Percentiles rank a stretch among this genome's conserved stretches.
Conservation (phyloP, 768 basidiomycete species). For the Lactarius evosmus region DNA sequence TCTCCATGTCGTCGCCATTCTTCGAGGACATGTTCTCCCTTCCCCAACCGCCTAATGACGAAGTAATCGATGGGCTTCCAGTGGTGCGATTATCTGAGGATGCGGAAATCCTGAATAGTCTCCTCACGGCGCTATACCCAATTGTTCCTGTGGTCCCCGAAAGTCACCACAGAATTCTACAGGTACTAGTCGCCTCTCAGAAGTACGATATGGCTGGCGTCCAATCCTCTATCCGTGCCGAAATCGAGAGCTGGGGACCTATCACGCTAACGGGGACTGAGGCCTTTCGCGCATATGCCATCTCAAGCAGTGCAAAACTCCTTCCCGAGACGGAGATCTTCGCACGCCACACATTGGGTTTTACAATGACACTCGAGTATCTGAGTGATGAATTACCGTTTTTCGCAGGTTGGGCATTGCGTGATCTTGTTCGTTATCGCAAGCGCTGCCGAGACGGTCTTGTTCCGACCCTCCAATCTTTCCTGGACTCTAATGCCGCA, state of each 20-base stretch:
- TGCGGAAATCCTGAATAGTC: slow-evolving; percentile 8
- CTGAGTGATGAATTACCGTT: background rate
- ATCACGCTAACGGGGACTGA: background rate
- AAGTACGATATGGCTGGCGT: slow-evolving; percentile 31
- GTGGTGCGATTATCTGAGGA: slow-evolving; percentile 15
- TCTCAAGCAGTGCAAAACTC: slow-evolving; percentile 13
- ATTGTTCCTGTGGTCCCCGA: background rate
- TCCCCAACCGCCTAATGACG: slow-evolving; percentile 20
- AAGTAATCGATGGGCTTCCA: slow-evolving; percentile 7
- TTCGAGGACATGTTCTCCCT: slow-evolving; percentile 34
- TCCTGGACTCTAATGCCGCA: background rate
- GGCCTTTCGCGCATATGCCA: slow-evolving; percentile 23
- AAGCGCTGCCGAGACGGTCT: background rate
- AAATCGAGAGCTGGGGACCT: background rate
- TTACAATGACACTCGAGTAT: background rate
- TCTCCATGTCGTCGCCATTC: slow-evolving; percentile 33
- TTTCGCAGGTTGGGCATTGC: slow-evolving; percentile 10
- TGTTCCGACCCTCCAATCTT: background rate
- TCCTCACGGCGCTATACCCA: slow-evolving; percentile 8
- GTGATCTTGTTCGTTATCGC: slow-evolving; percentile 1
- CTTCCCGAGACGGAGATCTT: background rate
- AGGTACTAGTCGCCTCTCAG: slow-evolving; percentile 21
- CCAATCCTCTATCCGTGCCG: background rate
- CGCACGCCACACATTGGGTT: background rate
- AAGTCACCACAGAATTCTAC: background rate